Evolutionary conservation across 805 yeast genomes (phyloP).

Genomic region (Saccharomycopsis sp.): DNA sequence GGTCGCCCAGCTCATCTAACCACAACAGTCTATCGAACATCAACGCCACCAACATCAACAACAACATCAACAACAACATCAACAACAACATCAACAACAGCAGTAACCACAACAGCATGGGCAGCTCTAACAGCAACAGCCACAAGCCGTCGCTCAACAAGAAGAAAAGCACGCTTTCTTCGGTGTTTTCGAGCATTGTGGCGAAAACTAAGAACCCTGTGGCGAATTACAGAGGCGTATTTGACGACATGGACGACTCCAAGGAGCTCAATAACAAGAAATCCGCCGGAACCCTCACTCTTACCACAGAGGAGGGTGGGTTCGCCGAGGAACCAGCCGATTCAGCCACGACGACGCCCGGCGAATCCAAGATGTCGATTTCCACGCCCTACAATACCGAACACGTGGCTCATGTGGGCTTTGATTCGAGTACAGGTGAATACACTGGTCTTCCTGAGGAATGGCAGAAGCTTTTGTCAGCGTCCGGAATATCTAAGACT

Average conservation of each 20-base stretch:
- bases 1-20: not conserved
- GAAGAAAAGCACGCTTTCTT: constrained; percentile 18
- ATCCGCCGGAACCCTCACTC: not conserved
- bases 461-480: constrained; percentile 79
- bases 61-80: too few species aligned
- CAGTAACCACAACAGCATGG: not conserved
- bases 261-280: not conserved
- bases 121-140: not conserved
- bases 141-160: constrained; percentile 12
- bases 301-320: not conserved
- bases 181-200: constrained; percentile 17
- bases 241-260: not conserved
- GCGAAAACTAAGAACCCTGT: constrained; percentile 7
- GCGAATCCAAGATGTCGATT: constrained; percentile 49
- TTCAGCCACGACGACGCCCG: constrained; percentile 18
- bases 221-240: not conserved
- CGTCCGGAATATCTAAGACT: constrained; percentile 79
- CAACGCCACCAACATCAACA: not conserved
- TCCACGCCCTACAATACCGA: constrained; percentile 90
- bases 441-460: constrained; percentile 90
- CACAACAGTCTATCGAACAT: not conserved
- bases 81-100: not conserved
- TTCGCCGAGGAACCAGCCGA: not conserved
- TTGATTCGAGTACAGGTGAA: constrained; percentile 75
- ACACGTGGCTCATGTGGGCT: constrained; percentile 90